phyloP scores from a whole-genome alignment of 768 basidiomycete genomes.

The Gyrodon lividus region DNA sequence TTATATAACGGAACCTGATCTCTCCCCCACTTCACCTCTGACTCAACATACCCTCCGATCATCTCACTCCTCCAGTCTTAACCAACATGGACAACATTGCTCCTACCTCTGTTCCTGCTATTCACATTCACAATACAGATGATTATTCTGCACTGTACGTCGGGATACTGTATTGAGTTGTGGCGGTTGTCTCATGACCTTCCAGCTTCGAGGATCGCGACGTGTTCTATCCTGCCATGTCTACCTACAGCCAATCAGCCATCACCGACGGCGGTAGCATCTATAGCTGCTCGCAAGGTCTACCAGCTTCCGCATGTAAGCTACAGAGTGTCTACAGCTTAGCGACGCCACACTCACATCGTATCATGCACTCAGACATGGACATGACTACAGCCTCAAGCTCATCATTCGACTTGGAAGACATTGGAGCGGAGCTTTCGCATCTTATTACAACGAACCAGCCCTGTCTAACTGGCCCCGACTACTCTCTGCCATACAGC shows the following conservation, averaged over 20 bases:
- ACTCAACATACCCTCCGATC: conserved; percentile 8
- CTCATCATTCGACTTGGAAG: conserved; percentile 12
- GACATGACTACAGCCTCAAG: background rate
- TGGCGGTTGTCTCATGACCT: conserved; percentile 9
- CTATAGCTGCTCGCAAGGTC: conserved; percentile 2
- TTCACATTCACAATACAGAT: conserved; percentile 15
- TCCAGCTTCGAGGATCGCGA: conserved; percentile 9
- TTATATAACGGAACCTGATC: conserved; percentile 20
- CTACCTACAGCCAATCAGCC: background rate
- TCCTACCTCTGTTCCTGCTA: conserved; percentile 17
- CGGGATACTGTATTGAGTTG: conserved; percentile 1
- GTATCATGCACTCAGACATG: background rate
- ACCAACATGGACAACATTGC: conserved; percentile 13
- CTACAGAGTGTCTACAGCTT: background rate
- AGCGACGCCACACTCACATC: conserved; percentile 18
- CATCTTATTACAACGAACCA: conserved; percentile 8
- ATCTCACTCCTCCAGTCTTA: background rate
- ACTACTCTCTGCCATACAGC: conserved; percentile 6
- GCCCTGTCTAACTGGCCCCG: conserved; percentile 7
- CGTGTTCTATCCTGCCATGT: background rate
- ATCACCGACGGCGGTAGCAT: background rate
- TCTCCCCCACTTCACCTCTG: background rate
- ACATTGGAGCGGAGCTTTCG: conserved; percentile 15
- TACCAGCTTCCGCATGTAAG: conserved; percentile 8
- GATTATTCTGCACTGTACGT: conserved; percentile 14